phyloP scores from a whole-genome alignment of 225 moss, liverwort and hornwort genomes.

The Rhytidiadelphus loreus region DNA sequence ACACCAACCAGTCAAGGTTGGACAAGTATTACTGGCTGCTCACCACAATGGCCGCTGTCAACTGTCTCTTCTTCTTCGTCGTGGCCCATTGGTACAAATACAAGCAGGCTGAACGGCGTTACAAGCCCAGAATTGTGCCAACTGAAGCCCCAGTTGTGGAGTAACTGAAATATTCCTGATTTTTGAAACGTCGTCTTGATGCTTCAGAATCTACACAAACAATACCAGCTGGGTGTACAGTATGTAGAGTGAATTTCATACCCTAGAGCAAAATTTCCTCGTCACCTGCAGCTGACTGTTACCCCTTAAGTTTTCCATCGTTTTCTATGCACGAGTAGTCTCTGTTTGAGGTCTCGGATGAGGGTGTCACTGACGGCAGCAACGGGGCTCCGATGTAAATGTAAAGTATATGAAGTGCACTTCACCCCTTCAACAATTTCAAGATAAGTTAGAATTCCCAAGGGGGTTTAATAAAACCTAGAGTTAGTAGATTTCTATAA shows the following conservation, averaged over 20 bases:
- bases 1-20: slow-evolving; percentile 38
- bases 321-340: background rate
- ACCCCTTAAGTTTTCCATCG: background rate
- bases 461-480: background rate
- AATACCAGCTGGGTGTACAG: background rate
- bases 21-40: slow-evolving; percentile 86
- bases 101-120: slow-evolving; percentile 4
- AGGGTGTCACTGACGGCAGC: background rate
- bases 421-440: background rate
- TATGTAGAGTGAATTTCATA: background rate
- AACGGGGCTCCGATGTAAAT: background rate
- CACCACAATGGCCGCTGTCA: slow-evolving; percentile 24
- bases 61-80: slow-evolving; percentile 44
- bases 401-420: background rate
- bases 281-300: background rate
- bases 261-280: background rate
- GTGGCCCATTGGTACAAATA: slow-evolving; percentile 53
- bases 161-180: background rate
- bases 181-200: background rate
- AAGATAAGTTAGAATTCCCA: background rate
- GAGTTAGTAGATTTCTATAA: background rate
- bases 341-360: background rate
- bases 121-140: background rate
- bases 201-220: background rate
- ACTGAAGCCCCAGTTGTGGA: background rate